Evolutionary conservation across 139 green algal genomes (phyloP), one percentile per base, ranked within the genome.

Genomic region (Chlamydomonas asymmetrica): DNA sequence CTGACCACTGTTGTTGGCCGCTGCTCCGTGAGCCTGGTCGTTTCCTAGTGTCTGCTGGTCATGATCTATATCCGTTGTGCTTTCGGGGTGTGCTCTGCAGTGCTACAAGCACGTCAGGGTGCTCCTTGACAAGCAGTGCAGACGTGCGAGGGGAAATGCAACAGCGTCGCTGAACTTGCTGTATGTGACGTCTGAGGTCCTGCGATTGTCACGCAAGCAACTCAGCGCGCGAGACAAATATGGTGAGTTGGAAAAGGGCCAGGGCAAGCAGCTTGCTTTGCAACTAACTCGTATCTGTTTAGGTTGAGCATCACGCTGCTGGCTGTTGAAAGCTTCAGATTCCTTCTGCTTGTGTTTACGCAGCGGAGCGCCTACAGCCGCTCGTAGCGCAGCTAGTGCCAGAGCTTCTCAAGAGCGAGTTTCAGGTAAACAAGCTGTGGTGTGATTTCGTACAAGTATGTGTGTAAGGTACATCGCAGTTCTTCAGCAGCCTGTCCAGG

Each of bases 321-420:
- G n/a, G n/a, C n/a, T n/a, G n/a, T n/a, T n/a, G n/a, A n/a, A n/a
- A n/a, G n/a, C n/a, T n/a, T n/a, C n/a, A n/a, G n/a, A n/a, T n/a
- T n/a, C 32, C 34, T 66, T 7, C 60, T 20, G 10, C 32, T 9
- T 16, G 3, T 31, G 5, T 13, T 0, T 40, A 2, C 38, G 40
- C 71, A 77, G 71, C 59, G 22, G 71, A 77, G 59, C 71, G 71
- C 41, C 59, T 77, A 3, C 52, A 77, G 27, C 71, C 71, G 27
- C 32, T 77, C 0, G 34, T n/a, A n/a, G n/a, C n/a, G n/a, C n/a
- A n/a, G n/a, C n/a, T n/a, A n/a, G n/a, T n/a, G n/a, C n/a, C n/a
- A n/a, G n/a, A n/a, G n/a, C n/a, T n/a, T n/a, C n/a, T n/a, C n/a
- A n/a, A n/a, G n/a, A n/a, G n/a, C n/a, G n/a, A n/a, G n/a, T n/a